Evolutionary conservation across 345 rosid species (phyloP).

Genomic region (Syzygium jambos): DNA sequence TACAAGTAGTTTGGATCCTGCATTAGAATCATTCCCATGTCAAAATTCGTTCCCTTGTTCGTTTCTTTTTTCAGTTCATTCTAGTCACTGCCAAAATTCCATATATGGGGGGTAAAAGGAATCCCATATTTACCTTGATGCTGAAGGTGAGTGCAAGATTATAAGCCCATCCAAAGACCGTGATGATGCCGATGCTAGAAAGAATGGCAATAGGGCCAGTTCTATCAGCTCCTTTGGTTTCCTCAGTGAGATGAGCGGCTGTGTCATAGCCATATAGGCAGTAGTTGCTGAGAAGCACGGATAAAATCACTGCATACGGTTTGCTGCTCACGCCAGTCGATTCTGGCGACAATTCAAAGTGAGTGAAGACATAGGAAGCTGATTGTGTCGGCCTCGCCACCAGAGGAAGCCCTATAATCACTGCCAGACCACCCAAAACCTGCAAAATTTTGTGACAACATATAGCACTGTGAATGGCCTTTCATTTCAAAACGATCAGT

Average conservation of each 20-base stretch:
- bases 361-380: slow-evolving; percentile 8
- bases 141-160: slow-evolving; percentile 9
- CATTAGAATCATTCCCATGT: background rate
- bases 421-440: slow-evolving; percentile 5
- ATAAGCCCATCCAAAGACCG: slow-evolving; percentile 7
- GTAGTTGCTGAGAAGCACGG: slow-evolving; percentile 8
- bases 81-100: background rate
- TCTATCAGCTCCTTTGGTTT: slow-evolving; percentile 9
- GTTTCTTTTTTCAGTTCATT: background rate
- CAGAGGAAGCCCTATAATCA: background rate
- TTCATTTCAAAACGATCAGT: background rate
- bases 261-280: slow-evolving; percentile 13
- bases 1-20: slow-evolving; percentile 9
- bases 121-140: background rate
- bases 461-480: background rate
- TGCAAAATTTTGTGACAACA: background rate
- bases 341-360: slow-evolving; percentile 1
- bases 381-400: background rate
- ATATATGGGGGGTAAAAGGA: background rate
- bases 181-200: slow-evolving; percentile 8
- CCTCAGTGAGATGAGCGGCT: slow-evolving; percentile 13
- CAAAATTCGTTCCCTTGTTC: background rate
- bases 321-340: slow-evolving; percentile 1
- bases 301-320: slow-evolving; percentile 9
- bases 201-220: slow-evolving; percentile 1